Base-by-base conservation (phyloP, 345 rosid species). In the Citrus mangshanensis region DNA sequence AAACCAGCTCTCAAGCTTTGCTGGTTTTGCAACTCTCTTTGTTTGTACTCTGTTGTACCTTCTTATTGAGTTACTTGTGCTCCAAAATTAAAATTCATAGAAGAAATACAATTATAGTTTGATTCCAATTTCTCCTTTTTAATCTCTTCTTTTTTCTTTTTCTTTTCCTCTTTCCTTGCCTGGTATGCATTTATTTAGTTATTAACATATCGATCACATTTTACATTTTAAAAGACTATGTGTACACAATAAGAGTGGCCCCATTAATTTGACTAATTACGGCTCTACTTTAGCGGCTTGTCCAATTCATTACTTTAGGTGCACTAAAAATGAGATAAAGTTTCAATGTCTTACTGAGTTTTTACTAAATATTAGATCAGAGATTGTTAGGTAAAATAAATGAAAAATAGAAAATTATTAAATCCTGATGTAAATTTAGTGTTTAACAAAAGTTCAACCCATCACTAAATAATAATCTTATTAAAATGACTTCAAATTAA, bases 81-180 rank as follows among this genome's bases (percentile, higher is more conserved):
- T 56, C 66, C 66, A 8, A 5, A 66, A 68, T 27, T 19, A 54
- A 35, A 14, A 34, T 68, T 68, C 22, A 16, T 13, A 16, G 2
- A 72, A 72, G 49, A 73, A 56, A 55, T 35, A 76, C 19, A 49
- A 65, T 10, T 28, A 75, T 75, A 42, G 8, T 37, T 62, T 62
- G 38, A 0, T 38, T 37, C 49, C 2, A 16, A n/a, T 42, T 42
- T 2, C 54, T 19, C 28, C 25, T 60, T 10, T 9, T 46, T 46
- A 13, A 46, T 46, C 5, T 12, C 51, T 46, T 12, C 51, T 46
- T 46, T 1, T 46, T 13, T 46, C 18, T 13, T 46, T 46, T 46
- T 13, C 1, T 46, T 46, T 13, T 46, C 7, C 7, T 69, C 1
- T 25, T 27, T 16, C 21, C 6, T 28, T 14, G 27, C 9, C 9